Conservation (phyloP, 2,329 filamentous ascomycete genomes). For the Stachybotrys chartarum region DNA sequence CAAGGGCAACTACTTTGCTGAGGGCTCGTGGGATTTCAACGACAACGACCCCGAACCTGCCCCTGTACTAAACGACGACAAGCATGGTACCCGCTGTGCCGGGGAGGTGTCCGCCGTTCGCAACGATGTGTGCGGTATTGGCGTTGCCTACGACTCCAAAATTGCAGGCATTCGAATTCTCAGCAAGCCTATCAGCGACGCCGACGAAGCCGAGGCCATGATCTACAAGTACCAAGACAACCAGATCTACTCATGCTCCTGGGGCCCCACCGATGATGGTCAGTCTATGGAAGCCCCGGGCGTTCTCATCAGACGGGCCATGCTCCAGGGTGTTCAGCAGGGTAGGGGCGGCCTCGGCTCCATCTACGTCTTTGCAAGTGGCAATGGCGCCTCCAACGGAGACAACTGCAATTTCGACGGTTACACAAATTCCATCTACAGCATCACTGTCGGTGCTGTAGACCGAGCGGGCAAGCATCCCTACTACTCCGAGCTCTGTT, state of each 20-base stretch:
- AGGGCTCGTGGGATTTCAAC: conserved; percentile 95
- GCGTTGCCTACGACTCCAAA: conserved; percentile 86
- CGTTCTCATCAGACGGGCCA: conserved; percentile 79
- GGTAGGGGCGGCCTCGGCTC: conserved; percentile 78
- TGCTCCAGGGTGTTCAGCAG: conserved; percentile 86
- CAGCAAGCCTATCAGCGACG: conserved; percentile 82
- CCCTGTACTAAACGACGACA: conserved; percentile 77
- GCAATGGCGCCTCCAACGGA: conserved; percentile 78
- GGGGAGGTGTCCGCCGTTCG: conserved; percentile 89
- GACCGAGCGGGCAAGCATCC: conserved; percentile 83
- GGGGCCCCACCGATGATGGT: conserved; percentile 94
- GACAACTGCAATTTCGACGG: conserved; percentile 99
- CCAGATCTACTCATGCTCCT: conserved; percentile 97
- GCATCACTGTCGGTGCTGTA: conserved; percentile 90
- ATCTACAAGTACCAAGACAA: conserved; percentile 90
- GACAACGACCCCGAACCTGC: conserved; percentile 71
- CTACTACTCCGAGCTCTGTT: conserved; percentile 94
- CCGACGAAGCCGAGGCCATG: conserved; percentile 85
- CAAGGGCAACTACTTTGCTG: conserved; percentile 87
- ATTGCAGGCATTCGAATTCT: conserved; percentile 90
- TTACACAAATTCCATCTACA: conserved; percentile 99
- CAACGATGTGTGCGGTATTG: conserved; percentile 92
- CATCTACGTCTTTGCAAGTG: conserved; percentile 91
- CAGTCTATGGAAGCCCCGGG: conserved; percentile 90
- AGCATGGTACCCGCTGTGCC: conserved; percentile 87